These are phyloP conservation scores for Oryza brachyantha DNA, from an alignment of 176 grass and related monocot species.

Conservation along the genomic window DNA sequence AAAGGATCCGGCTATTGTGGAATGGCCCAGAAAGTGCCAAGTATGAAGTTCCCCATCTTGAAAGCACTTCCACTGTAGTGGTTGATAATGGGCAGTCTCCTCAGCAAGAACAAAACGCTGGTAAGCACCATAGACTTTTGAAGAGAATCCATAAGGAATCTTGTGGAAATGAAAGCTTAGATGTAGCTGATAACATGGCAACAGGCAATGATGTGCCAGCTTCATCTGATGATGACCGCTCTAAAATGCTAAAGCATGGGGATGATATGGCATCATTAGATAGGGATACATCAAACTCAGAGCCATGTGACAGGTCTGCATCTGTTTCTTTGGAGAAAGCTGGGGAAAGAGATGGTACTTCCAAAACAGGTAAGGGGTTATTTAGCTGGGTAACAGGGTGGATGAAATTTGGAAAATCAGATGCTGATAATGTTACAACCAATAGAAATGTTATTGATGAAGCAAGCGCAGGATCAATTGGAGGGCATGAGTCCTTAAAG, in stretches of 20 bases:
- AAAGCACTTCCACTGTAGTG: constrained; percentile 32
- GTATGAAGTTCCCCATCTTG: constrained; percentile 30
- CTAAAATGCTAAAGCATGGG: constrained; percentile 33
- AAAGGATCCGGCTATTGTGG: constrained; percentile 49
- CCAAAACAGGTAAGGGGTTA: constrained; percentile 28
- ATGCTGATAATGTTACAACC: constrained; percentile 35
- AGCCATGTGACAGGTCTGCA: constrained; percentile 5
- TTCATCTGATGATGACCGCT: constrained; percentile 12
- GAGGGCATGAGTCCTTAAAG: constrained; percentile 29
- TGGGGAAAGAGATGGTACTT: constrained; percentile 32
- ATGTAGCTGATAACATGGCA: constrained; percentile 6
- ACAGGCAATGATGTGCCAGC: constrained; percentile 14
- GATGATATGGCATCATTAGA: background rate
- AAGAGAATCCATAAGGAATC: constrained; percentile 18
- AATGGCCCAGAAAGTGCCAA: constrained; percentile 36
- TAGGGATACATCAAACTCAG: constrained; percentile 18
- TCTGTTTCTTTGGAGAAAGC: constrained; percentile 32
- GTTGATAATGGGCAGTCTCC: constrained; percentile 30
- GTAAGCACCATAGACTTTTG: constrained; percentile 11
- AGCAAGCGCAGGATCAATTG: constrained; percentile 17
- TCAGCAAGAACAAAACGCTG: constrained; percentile 26
- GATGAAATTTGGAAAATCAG: constrained; percentile 46
- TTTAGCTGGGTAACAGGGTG: constrained; percentile 43
- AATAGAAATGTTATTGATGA: constrained; percentile 21
- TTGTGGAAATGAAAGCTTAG: constrained; percentile 7